phyloP scores from a whole-genome alignment of 371 early-diverging fungal species.

The Syncephalastrum contaminatum region DNA sequence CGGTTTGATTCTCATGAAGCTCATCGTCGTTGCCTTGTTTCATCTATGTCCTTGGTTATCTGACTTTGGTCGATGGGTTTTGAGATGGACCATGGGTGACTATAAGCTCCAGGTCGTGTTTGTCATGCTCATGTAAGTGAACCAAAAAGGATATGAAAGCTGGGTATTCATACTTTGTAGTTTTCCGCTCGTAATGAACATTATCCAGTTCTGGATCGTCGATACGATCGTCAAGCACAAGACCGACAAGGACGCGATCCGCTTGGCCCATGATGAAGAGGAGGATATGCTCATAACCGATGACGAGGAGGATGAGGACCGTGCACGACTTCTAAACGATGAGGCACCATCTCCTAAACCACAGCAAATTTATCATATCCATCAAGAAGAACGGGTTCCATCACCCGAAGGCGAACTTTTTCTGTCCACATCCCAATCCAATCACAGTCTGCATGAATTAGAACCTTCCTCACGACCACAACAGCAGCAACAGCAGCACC shows the following conservation, averaged over 20 bases:
- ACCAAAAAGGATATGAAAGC: not conserved
- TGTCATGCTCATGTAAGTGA: constrained; percentile 61
- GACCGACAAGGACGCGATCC: constrained; percentile 26
- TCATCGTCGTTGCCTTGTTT: constrained; percentile 48
- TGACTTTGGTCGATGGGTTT: constrained; percentile 60
- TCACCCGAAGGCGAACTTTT: too few relatives aligned
- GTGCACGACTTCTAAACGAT: not conserved
- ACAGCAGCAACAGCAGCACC: not conserved
- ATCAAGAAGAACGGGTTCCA: too few relatives aligned
- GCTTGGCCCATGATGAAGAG: constrained; percentile 31
- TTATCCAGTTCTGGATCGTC: constrained; percentile 66
- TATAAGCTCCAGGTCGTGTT: constrained; percentile 59
- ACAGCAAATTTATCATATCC: too few relatives aligned
- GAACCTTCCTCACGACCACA: constrained; percentile 1
- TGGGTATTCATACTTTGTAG: constrained; percentile 10
- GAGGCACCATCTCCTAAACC: too few relatives aligned
- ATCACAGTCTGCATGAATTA: constrained; percentile 8
- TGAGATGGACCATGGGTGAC: constrained; percentile 54
- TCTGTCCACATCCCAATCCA: not conserved
- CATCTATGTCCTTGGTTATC: constrained; percentile 54
- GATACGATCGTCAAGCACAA: constrained; percentile 67
- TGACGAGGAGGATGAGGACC: constrained; percentile 15
- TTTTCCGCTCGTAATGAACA: constrained; percentile 60
- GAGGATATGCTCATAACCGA: constrained; percentile 19
- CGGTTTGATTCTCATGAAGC: constrained; percentile 60